Evolutionary conservation across 2,329 filamentous ascomycete species (phyloP), one percentile per base, ranked within the genome.

Genomic region (Fusarium camptoceras): DNA sequence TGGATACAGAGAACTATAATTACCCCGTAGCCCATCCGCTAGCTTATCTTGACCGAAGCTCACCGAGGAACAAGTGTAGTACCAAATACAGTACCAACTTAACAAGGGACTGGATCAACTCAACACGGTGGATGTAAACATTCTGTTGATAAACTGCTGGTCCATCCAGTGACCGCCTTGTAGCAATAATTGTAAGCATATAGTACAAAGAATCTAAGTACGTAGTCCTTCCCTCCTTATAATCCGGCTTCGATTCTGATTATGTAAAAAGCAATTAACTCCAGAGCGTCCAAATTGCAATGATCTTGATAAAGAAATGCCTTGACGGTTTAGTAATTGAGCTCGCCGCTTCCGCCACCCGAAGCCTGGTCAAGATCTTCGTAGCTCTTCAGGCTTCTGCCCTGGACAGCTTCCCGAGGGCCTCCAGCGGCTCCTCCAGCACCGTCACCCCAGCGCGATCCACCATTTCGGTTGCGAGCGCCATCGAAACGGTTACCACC

Each of bases 351-450:
- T 42, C 91, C 93, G 37, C 88, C 85, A 16, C 90, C 89, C 39
- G 89, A 89, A 61, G 92, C 91, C 47, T 97, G 95, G 82, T 99
- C 96, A 25, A 99, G 84, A 78, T 99, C 96, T 80, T 99, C 97
- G 78, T 99, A 99, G 79, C 94, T 98, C 86, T 97, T 97, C 71
- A 99, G 83, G 66, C 93, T 97, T 60, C 96, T 89, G 8, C 96
- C 96, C 73, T 97, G 93, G 1, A 97, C 94, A 14, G 96, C 95
- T 81, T 98, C 94, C 22, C 93, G 88, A 22, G 96, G 95, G 0
- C 94, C 94, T 64, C 94, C 91, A 4, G 92, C 90, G 34, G 91
- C 89, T 25, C 88, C 91, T 41, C 92, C 91, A 50, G 93, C 92
- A 27, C 91, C 91, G 70, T 94, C 92, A 43, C 91, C 91, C 87